phyloP scores from a whole-genome alignment of 768 basidiomycete species.

The Cyathus striatus region DNA sequence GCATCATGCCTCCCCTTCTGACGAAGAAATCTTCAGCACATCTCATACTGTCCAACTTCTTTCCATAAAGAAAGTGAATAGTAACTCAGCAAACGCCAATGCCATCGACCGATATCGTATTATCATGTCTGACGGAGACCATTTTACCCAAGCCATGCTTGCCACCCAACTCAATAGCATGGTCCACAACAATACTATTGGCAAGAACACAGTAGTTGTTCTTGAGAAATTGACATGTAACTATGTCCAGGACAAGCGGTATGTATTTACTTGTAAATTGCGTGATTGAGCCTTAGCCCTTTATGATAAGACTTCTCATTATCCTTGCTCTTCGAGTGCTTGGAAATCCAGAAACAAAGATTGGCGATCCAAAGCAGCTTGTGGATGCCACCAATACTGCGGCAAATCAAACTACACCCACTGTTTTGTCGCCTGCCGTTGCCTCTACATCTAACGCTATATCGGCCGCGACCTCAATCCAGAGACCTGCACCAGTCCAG shows the following conservation, averaged over 20 bases:
- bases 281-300: constrained; percentile 2
- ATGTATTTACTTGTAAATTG: constrained; percentile 16
- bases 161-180: constrained; percentile 84
- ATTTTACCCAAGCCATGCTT: constrained; percentile 91
- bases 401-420: constrained; percentile 18
- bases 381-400: constrained; percentile 17
- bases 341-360: constrained; percentile 54
- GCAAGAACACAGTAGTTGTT: constrained; percentile 62
- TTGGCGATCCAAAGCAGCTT: constrained; percentile 53
- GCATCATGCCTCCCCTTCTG: constrained; percentile 35
- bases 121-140: constrained; percentile 84
- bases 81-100: constrained; percentile 19
- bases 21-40: constrained; percentile 35
- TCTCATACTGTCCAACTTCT: constrained; percentile 71
- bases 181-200: constrained; percentile 57
- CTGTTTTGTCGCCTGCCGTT: constrained; percentile 11
- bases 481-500: constrained; percentile 10
- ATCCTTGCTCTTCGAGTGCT: constrained; percentile 63
- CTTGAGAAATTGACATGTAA: constrained; percentile 80
- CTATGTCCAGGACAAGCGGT: constrained; percentile 82
- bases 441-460: constrained; percentile 14
- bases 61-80: constrained; percentile 72
- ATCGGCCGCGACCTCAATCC: constrained; percentile 9
- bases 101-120: constrained; percentile 63
- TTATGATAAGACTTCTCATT: constrained; percentile 66